These are phyloP conservation scores for Fraxinus nigra DNA, from an alignment of 305 asterid genomes.

Conservation along the genomic window DNA sequence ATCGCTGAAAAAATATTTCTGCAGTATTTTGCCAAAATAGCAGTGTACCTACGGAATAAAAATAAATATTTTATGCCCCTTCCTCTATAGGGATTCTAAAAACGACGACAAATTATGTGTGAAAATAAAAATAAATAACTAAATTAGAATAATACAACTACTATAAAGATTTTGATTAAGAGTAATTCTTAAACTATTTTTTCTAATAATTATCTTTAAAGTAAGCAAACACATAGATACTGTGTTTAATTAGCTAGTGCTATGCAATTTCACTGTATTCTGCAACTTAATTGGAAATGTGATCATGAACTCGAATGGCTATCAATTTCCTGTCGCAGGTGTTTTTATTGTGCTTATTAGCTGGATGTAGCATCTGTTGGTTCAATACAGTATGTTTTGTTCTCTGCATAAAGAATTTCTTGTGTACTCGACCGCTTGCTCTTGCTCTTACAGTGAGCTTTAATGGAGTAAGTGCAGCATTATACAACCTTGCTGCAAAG, in stretches of 20 bases:
- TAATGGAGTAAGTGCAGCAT: conserved; percentile 82
- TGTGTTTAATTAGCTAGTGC: not conserved
- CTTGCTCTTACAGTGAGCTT: conserved; percentile 82
- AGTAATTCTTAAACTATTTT: not conserved
- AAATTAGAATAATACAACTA: not conserved
- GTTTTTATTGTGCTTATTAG: conserved; percentile 66
- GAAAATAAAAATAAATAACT: not conserved
- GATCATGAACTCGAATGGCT: not conserved
- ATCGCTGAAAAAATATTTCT: not conserved
- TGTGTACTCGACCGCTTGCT: conserved; percentile 64
- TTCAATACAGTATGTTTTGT: conserved; percentile 91
- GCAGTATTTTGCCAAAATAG: not conserved
- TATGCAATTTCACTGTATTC: not conserved
- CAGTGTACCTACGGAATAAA: not conserved
- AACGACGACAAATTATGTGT: not conserved
- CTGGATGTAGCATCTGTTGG: conserved; percentile 92
- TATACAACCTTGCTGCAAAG: conserved; percentile 67
- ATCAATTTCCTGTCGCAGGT: conserved; percentile 44
- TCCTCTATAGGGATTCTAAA: not conserved
- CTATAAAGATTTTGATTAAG: not conserved
- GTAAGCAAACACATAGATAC: not conserved
- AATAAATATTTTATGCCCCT: not conserved
- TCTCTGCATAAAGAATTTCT: conserved; percentile 78
- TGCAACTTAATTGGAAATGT: not conserved
- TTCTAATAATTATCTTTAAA: not conserved